phyloP scores from a whole-genome alignment of 73 alveolate species.

The Paramecium primaurelia region DNA sequence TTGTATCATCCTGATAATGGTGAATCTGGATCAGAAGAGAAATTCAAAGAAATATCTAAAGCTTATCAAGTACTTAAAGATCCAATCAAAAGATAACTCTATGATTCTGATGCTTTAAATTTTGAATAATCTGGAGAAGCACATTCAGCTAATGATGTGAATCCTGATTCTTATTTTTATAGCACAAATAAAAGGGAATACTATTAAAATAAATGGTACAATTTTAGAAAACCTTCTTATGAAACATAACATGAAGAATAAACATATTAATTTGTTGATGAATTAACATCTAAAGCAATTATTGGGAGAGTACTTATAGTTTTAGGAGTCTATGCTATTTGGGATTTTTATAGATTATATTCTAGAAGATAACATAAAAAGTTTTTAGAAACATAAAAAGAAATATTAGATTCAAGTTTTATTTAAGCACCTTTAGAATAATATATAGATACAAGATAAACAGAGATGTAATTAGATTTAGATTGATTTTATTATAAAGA shows the following conservation, averaged over 20 bases:
- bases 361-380: neutral
- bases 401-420: neutral
- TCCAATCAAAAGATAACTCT: constrained; percentile 33
- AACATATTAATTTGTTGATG: neutral
- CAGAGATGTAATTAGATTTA: neutral
- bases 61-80: constrained; percentile 33
- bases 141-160: constrained; percentile 24
- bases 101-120: constrained; percentile 32
- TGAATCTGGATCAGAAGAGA: neutral
- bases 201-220: constrained; percentile 29
- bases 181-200: neutral
- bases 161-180: constrained; percentile 12
- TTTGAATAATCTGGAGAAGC: constrained; percentile 28
- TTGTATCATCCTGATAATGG: constrained; percentile 38
- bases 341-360: constrained; percentile 34
- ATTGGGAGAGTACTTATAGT: neutral
- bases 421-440: neutral
- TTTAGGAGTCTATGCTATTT: neutral
- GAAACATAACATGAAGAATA: neutral
- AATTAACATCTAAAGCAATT: constrained; percentile 1
- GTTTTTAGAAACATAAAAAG: neutral
- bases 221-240: neutral
- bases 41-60: constrained; percentile 16
- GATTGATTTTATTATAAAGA: neutral
- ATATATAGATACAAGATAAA: constrained; percentile 21